Evolutionary conservation across 768 basidiomycete species (phyloP).

Genomic region (Flagelloscypha sp.): DNA sequence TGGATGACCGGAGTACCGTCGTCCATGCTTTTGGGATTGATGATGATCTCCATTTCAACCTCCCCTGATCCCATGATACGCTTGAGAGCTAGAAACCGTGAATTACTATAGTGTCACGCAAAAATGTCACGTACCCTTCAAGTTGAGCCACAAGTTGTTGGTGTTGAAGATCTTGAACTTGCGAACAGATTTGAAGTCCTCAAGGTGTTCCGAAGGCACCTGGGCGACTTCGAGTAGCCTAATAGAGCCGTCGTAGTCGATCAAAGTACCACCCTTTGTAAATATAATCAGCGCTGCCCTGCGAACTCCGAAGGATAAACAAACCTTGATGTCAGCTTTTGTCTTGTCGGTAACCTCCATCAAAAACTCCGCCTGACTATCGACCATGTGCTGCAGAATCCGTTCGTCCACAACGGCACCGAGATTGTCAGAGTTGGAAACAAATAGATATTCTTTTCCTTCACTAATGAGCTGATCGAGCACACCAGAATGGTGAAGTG

Average conservation of each 20-base stretch:
- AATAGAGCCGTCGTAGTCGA: constrained; percentile 85
- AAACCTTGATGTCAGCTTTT: constrained; percentile 66
- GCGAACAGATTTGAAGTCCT: constrained; percentile 87
- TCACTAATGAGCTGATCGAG: constrained; percentile 83
- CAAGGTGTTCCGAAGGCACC: constrained; percentile 86
- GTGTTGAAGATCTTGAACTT: constrained; percentile 96
- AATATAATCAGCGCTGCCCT: constrained; percentile 1
- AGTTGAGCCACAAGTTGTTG: constrained; percentile 75
- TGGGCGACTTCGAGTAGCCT: constrained; percentile 91
- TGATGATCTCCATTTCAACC: constrained; percentile 92
- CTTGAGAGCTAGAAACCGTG: constrained; percentile 59
- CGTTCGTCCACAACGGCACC: constrained; percentile 84
- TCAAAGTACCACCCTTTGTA: constrained; percentile 69
- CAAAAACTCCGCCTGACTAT: constrained; percentile 74
- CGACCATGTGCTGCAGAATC: constrained; percentile 83
- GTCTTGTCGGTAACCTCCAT: constrained; percentile 98
- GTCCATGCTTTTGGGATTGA: constrained; percentile 84
- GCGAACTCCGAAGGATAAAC: neutral
- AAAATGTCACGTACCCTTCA: constrained; percentile 46
- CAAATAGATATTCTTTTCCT: constrained; percentile 96
- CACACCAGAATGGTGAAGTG: constrained; percentile 82
- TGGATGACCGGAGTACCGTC: constrained; percentile 82
- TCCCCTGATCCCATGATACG: constrained; percentile 79
- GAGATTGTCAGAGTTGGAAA: constrained; percentile 95
- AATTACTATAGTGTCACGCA: neutral